Evolutionary conservation across 805 yeast genomes (phyloP).

Genomic region (Kluyveromyces nonfermentans): DNA sequence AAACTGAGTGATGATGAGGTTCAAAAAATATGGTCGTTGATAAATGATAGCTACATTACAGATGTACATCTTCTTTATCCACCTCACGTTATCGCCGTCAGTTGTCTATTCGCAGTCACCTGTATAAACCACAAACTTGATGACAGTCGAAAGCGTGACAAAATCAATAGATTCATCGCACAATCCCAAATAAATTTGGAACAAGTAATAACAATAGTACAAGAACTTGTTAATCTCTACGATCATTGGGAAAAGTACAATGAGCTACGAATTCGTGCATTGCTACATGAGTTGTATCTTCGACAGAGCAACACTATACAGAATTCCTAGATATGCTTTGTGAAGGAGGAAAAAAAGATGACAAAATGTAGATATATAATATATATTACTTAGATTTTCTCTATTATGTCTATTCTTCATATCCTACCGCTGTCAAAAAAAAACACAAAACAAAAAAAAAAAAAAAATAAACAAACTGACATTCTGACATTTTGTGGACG

Average conservation of each 20-base stretch:
- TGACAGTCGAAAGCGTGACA: conserved; percentile 10
- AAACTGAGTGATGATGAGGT: conserved; percentile 52
- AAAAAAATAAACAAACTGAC: too few relatives aligned
- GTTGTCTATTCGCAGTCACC: conserved; percentile 72
- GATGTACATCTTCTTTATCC: conserved; percentile 77
- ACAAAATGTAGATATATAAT: background rate
- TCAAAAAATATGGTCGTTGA: conserved; percentile 81
- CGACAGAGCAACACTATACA: background rate
- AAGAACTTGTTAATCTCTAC: conserved; percentile 72
- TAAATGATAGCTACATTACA: conserved; percentile 83
- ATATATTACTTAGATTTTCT: too few relatives aligned
- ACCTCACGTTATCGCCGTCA: conserved; percentile 80
- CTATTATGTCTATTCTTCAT: too few relatives aligned
- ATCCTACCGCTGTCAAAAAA: too few relatives aligned
- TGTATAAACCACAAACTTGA: conserved; percentile 12
- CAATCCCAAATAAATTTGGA: conserved; percentile 67
- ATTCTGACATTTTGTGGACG: too few relatives aligned
- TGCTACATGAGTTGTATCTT: conserved; percentile 26
- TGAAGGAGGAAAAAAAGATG: too few relatives aligned
- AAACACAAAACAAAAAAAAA: too few relatives aligned
- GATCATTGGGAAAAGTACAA: conserved; percentile 84
- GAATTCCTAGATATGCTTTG: background rate
- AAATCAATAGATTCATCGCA: conserved; percentile 45
- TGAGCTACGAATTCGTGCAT: conserved; percentile 44
- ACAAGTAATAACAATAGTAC: conserved; percentile 72